These are phyloP conservation scores for Voacanga thouarsii DNA, from an alignment of 257 asterid genomes.

Conservation along the genomic window DNA sequence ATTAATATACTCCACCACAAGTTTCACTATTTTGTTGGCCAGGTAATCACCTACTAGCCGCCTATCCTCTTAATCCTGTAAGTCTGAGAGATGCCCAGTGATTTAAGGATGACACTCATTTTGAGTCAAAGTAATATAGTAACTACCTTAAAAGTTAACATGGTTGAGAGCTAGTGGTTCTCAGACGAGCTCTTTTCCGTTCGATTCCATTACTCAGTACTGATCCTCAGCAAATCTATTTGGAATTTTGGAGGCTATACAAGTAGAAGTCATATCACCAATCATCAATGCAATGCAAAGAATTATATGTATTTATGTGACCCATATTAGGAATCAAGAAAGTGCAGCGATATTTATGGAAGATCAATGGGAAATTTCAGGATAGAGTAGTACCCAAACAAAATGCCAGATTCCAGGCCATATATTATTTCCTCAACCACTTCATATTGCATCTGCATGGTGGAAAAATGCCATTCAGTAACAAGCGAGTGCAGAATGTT, in stretches of 20 bases:
- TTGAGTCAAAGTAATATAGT: neutral
- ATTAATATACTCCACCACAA: neutral
- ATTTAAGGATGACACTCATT: neutral
- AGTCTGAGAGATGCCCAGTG: too few relatives aligned
- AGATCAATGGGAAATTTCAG: constrained; percentile 9
- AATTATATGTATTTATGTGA: neutral
- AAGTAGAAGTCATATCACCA: neutral
- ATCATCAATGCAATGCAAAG: neutral
- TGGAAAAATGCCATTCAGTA: constrained; percentile 20
- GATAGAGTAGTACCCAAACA: constrained; percentile 66
- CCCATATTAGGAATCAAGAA: neutral
- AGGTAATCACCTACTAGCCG: neutral
- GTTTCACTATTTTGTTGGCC: neutral
- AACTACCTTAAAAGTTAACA: too few relatives aligned
- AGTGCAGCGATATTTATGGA: neutral
- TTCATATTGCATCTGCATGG: constrained; percentile 89
- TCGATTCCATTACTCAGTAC: neutral
- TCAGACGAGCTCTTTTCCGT: too few relatives aligned
- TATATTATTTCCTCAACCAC: constrained; percentile 92
- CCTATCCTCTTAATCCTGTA: too few relatives aligned
- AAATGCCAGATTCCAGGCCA: constrained; percentile 94
- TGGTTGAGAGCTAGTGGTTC: neutral
- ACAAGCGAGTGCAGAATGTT: constrained; percentile 13
- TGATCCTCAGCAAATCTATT: neutral
- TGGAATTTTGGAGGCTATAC: neutral